A percentile compares a stretch with the other conserved stretches of the same genome.
phyloP scores from a whole-genome alignment of 805 yeast genomes.

The Candida ascalaphidarum region DNA sequence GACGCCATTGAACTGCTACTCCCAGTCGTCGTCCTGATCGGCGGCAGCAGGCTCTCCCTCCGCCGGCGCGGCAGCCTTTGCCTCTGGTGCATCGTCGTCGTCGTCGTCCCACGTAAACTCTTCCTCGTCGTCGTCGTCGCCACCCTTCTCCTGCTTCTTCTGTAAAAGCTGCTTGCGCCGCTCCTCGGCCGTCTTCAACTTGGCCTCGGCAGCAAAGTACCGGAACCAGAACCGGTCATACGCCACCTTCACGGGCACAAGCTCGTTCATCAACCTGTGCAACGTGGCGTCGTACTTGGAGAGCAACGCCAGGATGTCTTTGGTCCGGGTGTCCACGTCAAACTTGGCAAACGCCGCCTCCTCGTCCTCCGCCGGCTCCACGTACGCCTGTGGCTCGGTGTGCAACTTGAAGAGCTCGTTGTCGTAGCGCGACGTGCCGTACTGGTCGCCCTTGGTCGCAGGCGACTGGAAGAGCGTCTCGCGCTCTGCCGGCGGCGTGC shows the following conservation, averaged over 20 bases:
- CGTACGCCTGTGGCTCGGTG: slow-evolving; percentile 16
- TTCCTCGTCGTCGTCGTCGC: slow-evolving; percentile 37
- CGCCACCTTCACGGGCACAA: slow-evolving; percentile 59
- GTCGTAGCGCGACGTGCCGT: slow-evolving; percentile 32
- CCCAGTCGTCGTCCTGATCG: no score
- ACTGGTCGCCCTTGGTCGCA: slow-evolving; percentile 9
- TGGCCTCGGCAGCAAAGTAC: slow-evolving; percentile 48
- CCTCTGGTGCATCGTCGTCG: no score
- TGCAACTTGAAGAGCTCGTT: slow-evolving; percentile 31
- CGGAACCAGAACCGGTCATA: slow-evolving; percentile 68
- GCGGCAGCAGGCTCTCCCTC: no score
- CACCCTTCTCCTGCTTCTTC: slow-evolving; percentile 14
- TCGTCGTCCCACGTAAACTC: slow-evolving; percentile 45
- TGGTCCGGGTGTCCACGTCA: slow-evolving; percentile 39
- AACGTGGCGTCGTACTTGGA: slow-evolving; percentile 41
- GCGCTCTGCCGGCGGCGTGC: slow-evolving; percentile 3
- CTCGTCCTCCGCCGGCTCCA: slow-evolving; percentile 8
- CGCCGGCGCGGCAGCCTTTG: no score
- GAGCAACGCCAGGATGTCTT: slow-evolving; percentile 41
- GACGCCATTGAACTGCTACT: no score
- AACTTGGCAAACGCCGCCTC: slow-evolving; percentile 16
- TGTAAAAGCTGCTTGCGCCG: slow-evolving; percentile 57
- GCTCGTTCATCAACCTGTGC: slow-evolving; percentile 42
- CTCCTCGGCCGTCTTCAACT: slow-evolving; percentile 53
- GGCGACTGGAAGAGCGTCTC: slow-evolving; percentile 12